phyloP scores from a whole-genome alignment of 345 rosid genomes.

The Salix dunnii region DNA sequence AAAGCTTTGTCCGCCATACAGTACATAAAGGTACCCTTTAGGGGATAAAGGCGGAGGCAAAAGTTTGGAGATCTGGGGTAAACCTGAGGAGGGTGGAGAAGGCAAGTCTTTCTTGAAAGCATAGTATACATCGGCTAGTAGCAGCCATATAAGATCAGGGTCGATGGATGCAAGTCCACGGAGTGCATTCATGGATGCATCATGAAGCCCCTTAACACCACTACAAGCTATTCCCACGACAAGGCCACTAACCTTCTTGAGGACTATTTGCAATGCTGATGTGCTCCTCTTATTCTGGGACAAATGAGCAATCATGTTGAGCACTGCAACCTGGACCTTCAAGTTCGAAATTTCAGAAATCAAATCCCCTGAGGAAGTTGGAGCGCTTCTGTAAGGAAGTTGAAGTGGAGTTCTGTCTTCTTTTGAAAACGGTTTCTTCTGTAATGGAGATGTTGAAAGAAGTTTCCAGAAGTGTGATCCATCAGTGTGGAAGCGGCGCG shows the following conservation, averaged over 20 bases:
- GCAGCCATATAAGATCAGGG: slow-evolving; percentile 90
- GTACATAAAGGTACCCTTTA: slow-evolving; percentile 53
- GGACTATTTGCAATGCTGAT: slow-evolving; percentile 61
- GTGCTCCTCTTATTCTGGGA: slow-evolving; percentile 59
- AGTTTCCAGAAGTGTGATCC: slow-evolving; percentile 84
- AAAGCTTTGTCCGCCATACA: slow-evolving; percentile 69
- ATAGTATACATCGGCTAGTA: slow-evolving; percentile 77
- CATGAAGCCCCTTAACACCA: slow-evolving; percentile 56
- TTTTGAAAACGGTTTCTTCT: slow-evolving; percentile 40
- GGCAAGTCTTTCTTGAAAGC: slow-evolving; percentile 48
- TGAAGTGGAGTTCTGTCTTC: slow-evolving; percentile 46
- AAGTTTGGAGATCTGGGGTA: slow-evolving; percentile 41
- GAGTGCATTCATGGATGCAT: slow-evolving; percentile 66
- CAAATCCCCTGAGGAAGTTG: slow-evolving; percentile 40
- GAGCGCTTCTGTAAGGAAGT: slow-evolving; percentile 67
- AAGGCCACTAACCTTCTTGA: slow-evolving; percentile 82
- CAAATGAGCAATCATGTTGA: slow-evolving; percentile 71
- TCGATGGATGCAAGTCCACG: slow-evolving; percentile 71
- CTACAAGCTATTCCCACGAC: slow-evolving; percentile 85
- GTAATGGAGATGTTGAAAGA: slow-evolving; percentile 62
- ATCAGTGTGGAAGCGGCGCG: slow-evolving; percentile 75
- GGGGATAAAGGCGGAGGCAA: slow-evolving; percentile 49
- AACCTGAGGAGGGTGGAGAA: slow-evolving; percentile 49
- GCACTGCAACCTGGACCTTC: slow-evolving; percentile 76
- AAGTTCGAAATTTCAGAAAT: slow-evolving; percentile 68